phyloP scores from a whole-genome alignment of 2,329 filamentous ascomycete species.

The Aspergillus carbonarius region DNA sequence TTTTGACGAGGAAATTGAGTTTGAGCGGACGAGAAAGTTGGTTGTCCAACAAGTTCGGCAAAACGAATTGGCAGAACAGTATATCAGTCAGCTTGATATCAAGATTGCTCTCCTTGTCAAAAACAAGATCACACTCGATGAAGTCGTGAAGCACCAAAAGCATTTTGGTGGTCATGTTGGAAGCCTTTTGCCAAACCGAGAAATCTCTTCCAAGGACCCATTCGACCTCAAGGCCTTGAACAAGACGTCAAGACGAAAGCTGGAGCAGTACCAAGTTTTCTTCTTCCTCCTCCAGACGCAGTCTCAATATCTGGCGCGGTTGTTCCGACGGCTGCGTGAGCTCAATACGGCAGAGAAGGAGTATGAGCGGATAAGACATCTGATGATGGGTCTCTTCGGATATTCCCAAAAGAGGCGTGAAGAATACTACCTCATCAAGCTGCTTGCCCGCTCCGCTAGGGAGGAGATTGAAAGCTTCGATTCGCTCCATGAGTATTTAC shows the following conservation, averaged over 20 bases:
- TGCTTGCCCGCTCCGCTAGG: slow-evolving; percentile 76
- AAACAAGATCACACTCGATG: slow-evolving; percentile 98
- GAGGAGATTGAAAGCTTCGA: slow-evolving; percentile 78
- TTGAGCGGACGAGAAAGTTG: slow-evolving; percentile 89
- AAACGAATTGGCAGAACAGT: slow-evolving; percentile 95
- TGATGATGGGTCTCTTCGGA: slow-evolving; percentile 95
- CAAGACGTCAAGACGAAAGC: slow-evolving; percentile 91
- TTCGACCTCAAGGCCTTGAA: slow-evolving; percentile 97
- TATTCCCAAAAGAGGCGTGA: slow-evolving; percentile 96
- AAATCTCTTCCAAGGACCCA: slow-evolving; percentile 83
- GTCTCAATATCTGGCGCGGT: slow-evolving; percentile 84
- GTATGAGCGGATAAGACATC: slow-evolving; percentile 83
- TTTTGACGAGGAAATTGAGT: slow-evolving; percentile 98
- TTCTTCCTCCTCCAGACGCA: slow-evolving; percentile 98
- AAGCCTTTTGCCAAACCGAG: slow-evolving; percentile 80
- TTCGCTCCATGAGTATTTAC: slow-evolving; percentile 77
- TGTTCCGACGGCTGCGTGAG: slow-evolving; percentile 82
- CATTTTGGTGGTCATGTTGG: slow-evolving; percentile 91
- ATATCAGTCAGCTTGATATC: slow-evolving; percentile 97
- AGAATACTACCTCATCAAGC: slow-evolving; percentile 92
- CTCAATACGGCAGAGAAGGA: slow-evolving; percentile 86
- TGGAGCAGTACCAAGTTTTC: slow-evolving; percentile 94
- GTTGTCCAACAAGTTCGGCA: slow-evolving; percentile 96
- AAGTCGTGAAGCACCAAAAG: slow-evolving; percentile 94
- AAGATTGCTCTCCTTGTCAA: slow-evolving; percentile 98